Evolutionary conservation across 352 stramenopile genomes (phyloP), one percentile per base, ranked within the genome.

Genomic region (Phytophthora aleatoria): DNA sequence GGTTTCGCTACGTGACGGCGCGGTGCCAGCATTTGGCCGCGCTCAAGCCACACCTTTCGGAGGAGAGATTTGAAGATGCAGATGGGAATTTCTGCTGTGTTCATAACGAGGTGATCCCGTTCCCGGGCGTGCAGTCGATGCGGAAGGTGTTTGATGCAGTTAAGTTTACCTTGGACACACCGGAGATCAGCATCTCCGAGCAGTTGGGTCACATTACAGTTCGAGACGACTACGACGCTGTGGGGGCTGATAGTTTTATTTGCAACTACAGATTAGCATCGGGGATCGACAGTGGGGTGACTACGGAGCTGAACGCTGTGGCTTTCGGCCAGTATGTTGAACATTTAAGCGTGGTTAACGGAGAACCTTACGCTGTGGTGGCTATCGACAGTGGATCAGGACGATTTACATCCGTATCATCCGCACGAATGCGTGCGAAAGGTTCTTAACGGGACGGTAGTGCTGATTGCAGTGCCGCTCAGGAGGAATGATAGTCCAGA

Each of bases 321-420:
- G 52, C 16, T 20, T 20, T 20, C 16, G 16, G 20, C 20, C 20
- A 20, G 20, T 20, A 20, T 20, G 20, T 20, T 20, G 20, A 20
- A 20, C 20, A 20, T 20, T 20, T 20, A 20, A 20, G 20, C 20
- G 20, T 20, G 20, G 20, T 20, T 20, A 20, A 20, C 20, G 20
- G 20, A 20, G 20, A 20, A 20, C 20, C 20, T 20, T 20, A 20
- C 20, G 20, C 20, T 20, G 20, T 20, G 20, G 20, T 20, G 20
- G 20, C 20, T 20, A 20, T 20, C 20, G 20, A 20, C 20, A 20
- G 77, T 87, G 0, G 71, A 87, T 38, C 45, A 75, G 24, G 77
- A 87, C 38, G 64, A 83, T 10, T 64, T 80, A 26, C 69, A 84
- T 26, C 75, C 77, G 30, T 87, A 87, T 48, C 45, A 76, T 33